Percentiles rank a stretch among this genome's conserved stretches.
Conservation (phyloP, 2,329 filamentous ascomycete genomes). For the Fusarium begoniae region DNA sequence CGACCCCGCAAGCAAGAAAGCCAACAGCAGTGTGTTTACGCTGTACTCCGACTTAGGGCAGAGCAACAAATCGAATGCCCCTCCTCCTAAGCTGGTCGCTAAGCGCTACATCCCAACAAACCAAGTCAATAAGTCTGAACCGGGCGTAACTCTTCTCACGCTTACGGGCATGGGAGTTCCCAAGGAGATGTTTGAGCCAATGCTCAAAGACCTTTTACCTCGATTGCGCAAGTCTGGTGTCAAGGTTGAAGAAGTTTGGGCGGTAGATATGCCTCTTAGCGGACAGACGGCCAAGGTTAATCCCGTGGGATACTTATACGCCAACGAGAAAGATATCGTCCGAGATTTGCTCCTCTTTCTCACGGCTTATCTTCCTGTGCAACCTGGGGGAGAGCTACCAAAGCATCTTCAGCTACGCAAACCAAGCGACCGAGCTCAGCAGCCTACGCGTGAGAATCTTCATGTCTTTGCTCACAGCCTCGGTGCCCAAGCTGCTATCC, state of each 20-base stretch:
- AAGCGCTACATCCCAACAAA: not conserved
- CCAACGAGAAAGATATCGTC: not conserved
- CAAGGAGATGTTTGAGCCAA: not conserved
- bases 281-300: not conserved
- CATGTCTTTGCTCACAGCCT: not conserved
- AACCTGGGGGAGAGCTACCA: not conserved
- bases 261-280: not conserved
- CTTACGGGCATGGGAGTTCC: not conserved
- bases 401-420: not conserved
- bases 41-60: fast-evolving
- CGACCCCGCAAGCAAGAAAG: not conserved
- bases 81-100: fast-evolving
- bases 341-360: not conserved
- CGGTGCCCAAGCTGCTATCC: not conserved
- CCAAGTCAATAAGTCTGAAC: not conserved
- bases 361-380: not conserved
- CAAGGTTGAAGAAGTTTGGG: not conserved
- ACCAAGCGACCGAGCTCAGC: not conserved
- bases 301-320: not conserved
- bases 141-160: not conserved
- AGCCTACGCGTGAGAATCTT: not conserved
- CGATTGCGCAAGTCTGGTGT: not conserved
- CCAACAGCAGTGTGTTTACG: fast-evolving
- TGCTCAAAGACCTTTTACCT: not conserved
- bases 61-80: fast-evolving